A percentile compares a stretch with the other conserved stretches of the same genome.
phyloP scores from a whole-genome alignment of 768 basidiomycete species.

The Gloeostereum incarnatum region DNA sequence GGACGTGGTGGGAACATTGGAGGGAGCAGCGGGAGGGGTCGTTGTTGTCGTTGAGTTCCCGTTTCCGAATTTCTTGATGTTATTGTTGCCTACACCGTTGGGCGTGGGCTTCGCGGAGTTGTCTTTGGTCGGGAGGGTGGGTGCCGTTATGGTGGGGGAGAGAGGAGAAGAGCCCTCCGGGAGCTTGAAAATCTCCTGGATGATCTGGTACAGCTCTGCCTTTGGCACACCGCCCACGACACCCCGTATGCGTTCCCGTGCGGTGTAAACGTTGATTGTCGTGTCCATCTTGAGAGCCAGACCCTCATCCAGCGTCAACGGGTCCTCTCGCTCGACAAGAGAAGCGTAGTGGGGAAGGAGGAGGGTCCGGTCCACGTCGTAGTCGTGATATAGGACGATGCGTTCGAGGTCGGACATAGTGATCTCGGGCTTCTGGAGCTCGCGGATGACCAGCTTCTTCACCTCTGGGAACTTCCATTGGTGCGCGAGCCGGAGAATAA shows the following conservation, averaged over 20 bases:
- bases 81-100: no score
- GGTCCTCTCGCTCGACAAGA: slow-evolving; percentile 40
- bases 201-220: no score
- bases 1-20: no score
- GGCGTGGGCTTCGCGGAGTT: no score
- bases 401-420: slow-evolving; percentile 40
- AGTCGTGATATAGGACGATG: slow-evolving; percentile 46
- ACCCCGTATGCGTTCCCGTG: slow-evolving; percentile 40
- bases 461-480: slow-evolving; percentile 50
- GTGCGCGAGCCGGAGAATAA: slow-evolving; percentile 48
- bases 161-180: no score
- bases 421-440: slow-evolving; percentile 41
- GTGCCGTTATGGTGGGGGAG: no score
- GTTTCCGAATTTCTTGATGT: no score
- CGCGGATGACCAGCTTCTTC: slow-evolving; percentile 46
- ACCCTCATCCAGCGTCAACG: slow-evolving; percentile 47
- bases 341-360: slow-evolving; percentile 47
- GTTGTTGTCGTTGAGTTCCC: no score
- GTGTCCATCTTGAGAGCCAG: slow-evolving; percentile 44
- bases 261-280: slow-evolving; percentile 33
- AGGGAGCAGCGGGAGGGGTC: no score
- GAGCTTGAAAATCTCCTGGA: no score
- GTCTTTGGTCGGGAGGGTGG: no score
- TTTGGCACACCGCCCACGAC: no score
- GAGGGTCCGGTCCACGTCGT: slow-evolving; percentile 34